A percentile compares a stretch with the other conserved stretches of the same genome.
phyloP scores from a whole-genome alignment of 768 basidiomycete species.

The Trichaptum fuscoviolaceum region DNA sequence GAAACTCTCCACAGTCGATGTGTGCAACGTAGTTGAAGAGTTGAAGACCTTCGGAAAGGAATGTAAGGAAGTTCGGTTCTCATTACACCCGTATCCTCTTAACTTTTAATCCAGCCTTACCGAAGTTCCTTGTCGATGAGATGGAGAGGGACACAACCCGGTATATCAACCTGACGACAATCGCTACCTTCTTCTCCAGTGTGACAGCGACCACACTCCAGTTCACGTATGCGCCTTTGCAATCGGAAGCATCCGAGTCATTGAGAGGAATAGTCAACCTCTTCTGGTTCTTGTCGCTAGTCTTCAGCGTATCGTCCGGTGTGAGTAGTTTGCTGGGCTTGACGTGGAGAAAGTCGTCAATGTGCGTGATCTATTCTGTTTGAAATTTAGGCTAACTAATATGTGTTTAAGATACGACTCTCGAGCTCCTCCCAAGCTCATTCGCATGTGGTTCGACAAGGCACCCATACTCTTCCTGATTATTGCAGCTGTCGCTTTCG shows the following conservation, averaged over 20 bases:
- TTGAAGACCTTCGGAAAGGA: not conserved
- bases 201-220: not conserved
- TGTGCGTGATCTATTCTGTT: not conserved
- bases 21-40: not conserved
- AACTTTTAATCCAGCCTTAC: not conserved
- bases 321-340: not conserved
- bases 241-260: not conserved
- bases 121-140: not conserved
- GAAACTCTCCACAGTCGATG: not conserved
- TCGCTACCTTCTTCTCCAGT: not conserved
- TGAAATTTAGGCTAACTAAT: not conserved
- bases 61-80: not conserved
- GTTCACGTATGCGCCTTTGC: not conserved
- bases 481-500: not conserved
- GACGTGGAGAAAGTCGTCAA: not conserved
- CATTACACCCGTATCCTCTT: not conserved
- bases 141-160: not conserved
- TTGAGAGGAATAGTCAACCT: not conserved
- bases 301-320: not conserved
- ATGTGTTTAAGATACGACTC: not conserved
- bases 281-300: not conserved
- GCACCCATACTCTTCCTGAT: not conserved
- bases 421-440: not conserved
- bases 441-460: not conserved
- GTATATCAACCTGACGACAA: not conserved